Evolutionary conservation across 75 land plant species (phyloP), one percentile per base, ranked within the genome.

Genomic region (Pinus albicaulis): DNA sequence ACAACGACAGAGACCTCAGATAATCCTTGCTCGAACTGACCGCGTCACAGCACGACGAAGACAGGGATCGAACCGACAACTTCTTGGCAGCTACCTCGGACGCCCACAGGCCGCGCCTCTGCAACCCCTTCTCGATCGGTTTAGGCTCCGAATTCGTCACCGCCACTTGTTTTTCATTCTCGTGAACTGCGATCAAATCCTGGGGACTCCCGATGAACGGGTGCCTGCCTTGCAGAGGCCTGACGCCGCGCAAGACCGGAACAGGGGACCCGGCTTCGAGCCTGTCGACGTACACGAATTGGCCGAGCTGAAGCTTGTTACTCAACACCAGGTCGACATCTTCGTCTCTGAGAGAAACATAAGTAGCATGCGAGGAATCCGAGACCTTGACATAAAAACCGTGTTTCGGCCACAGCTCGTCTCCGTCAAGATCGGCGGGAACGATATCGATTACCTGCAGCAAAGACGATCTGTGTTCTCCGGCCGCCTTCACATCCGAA

Each of bases 371-470:
- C 14, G 94, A 88, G 55, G 96, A 93, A 79, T 95, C 98, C 16
- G 98, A 93, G 11, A 95, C 89, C 56, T 93, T 95, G 80, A 95
- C 85, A 79, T 85, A 95, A 84, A 95, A 95, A 0, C 98, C 98
- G 26, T 89, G 96, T 15, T 83, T 95, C 6, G 96, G 97, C 85
- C 86, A 88, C 3, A 95, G 84, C 38, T 83, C 84, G 64, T 89
- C 86, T 69, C 88, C 93, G 53, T 90, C 97, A 19, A 89, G 81
- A 77, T 89, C 92, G 0, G 87, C 94, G 0, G 98, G 98, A n/a
- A 96, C 95, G 11, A 96, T 96, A 76, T 91, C 91, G 0, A 95
- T 94, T 36, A 96, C 94, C 76, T 96, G 99, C 36, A 94, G 59
- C 1, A 92, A 87, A 6, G 89, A 85, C 22, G 86, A 90, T 56